Percentiles rank a stretch among this genome's conserved stretches.
These are phyloP conservation scores for Cunninghamia lanceolata DNA, from an alignment of 75 land plant species.

Conservation along the genomic window DNA sequence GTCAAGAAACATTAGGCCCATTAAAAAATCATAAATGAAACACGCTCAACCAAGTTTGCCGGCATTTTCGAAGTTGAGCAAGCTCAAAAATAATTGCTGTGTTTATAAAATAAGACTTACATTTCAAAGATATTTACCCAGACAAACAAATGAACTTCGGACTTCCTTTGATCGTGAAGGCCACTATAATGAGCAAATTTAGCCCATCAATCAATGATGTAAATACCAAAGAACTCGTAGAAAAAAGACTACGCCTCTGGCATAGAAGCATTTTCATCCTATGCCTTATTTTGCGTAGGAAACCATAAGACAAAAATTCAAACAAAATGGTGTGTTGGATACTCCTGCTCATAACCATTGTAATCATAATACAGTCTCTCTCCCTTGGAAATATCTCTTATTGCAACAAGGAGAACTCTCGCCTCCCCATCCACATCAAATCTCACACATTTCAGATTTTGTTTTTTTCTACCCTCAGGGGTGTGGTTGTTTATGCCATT, in stretches of 20 bases:
- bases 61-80: too few relatives aligned
- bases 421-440: slow-evolving; percentile 48
- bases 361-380: slow-evolving; percentile 60
- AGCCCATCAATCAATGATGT: not conserved
- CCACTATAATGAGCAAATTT: not conserved
- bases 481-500: slow-evolving; percentile 60
- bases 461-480: slow-evolving; percentile 47
- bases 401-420: slow-evolving; percentile 49
- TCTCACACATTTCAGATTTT: slow-evolving; percentile 49
- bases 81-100: not conserved
- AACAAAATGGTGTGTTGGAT: slow-evolving; percentile 55
- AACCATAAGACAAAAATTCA: not conserved
- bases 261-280: not conserved
- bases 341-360: slow-evolving; percentile 46
- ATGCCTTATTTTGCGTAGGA: not conserved
- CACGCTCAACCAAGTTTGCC: too few relatives aligned
- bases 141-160: not conserved
- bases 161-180: not conserved
- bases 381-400: slow-evolving; percentile 49
- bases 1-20: too few relatives aligned
- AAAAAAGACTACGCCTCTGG: not conserved
- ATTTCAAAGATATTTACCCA: not conserved
- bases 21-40: too few relatives aligned
- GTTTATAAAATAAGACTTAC: not conserved
- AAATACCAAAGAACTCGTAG: not conserved